Base-by-base conservation (phyloP, 345 rosid genomes). In the Salix viminalis region DNA sequence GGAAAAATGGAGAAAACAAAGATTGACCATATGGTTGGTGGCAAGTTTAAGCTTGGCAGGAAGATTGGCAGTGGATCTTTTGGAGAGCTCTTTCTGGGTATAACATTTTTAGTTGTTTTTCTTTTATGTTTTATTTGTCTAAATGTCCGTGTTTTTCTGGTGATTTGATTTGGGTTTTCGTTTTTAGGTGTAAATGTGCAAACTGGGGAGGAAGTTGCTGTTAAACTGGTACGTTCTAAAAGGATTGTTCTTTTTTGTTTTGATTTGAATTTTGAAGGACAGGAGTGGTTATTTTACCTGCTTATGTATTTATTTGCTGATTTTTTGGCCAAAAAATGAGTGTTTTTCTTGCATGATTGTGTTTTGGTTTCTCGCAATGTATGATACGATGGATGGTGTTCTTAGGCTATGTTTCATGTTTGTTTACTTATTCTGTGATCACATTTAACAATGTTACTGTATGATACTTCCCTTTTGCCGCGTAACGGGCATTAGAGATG, bases 1-100 rank as follows among this genome's bases (percentile, higher is more conserved):
- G 46, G 21, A 69, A 56, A 5, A 61, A 79, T 79, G 82, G 82
- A 79, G 56, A 79, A 82, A 79, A 34, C 79, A 21, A 82, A 82
- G 82, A 87, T 90, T 86, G 97, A 91, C 75, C 91, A 81, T 52
- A 77, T 82, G 54, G 85, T 91, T 72, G 98, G 97, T 71, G 95
- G 90, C n/a, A 94, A 91, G 82, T 94, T 85, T 82, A 94, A 87
- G 94, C 91, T 94, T 18, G 98, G 98, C 54, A 85, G 97, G 69
- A 94, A 94, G 92, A 94, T 94, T 81, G 98, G 97, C 68, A 92
- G 97, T 82, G 98, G 98, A 83, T 92, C 97, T 6, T 92, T 94
- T 70, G 98, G 98, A 56, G 97, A 94, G 78, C 89, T 95, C 14
- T 93, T 86, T 85, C 79, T 93, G 76, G 97, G 99, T 95, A 86